These are phyloP conservation scores for Avena atlantica DNA, from an alignment of 176 grass and related monocot genomes.

Conservation along the genomic window DNA sequence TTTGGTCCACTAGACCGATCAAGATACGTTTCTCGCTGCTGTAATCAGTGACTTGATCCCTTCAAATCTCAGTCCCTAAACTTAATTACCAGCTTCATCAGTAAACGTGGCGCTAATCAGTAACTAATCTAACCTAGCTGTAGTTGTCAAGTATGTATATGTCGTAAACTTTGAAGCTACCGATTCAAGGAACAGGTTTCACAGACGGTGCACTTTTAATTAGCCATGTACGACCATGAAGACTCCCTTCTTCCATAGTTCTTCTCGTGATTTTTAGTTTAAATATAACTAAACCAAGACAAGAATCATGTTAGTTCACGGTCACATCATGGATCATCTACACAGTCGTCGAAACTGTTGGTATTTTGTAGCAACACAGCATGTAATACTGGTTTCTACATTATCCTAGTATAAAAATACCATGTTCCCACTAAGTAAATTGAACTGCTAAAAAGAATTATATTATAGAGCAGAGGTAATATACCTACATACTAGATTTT, in stretches of 20 bases:
- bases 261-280: too few species aligned
- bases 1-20: not conserved
- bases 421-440: not conserved
- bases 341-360: not conserved
- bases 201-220: not conserved
- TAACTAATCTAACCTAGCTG: constrained; percentile 15
- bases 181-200: constrained; percentile 25
- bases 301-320: not conserved
- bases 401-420: not conserved
- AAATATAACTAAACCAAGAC: too few species aligned
- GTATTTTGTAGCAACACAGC: not conserved
- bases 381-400: not conserved
- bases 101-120: not conserved
- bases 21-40: not conserved
- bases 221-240: not conserved
- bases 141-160: not conserved
- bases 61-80: not conserved
- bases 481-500: too few species aligned
- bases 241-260: too few species aligned
- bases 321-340: not conserved
- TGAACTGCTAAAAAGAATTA: too few species aligned
- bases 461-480: too few species aligned
- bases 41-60: constrained; percentile 28
- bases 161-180: constrained; percentile 2
- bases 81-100: not conserved